Evolutionary conservation across 257 asterid species (phyloP).

Genomic region (Salvia rosmarinus): DNA sequence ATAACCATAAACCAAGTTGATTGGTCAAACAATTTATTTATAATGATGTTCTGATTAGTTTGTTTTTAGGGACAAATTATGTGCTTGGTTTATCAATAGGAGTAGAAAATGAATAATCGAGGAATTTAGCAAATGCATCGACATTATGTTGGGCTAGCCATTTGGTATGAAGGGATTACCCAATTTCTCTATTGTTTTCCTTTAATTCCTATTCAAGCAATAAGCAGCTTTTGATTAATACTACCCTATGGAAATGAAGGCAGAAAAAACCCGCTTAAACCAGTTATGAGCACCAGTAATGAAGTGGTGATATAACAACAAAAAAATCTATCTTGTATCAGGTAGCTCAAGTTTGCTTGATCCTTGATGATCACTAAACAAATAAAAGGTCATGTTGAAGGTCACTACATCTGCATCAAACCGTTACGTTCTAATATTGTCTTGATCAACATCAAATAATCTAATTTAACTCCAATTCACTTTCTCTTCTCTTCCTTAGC

Average conservation of each 20-base stretch:
- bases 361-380: not conserved
- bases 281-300: not conserved
- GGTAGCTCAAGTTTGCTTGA: not conserved
- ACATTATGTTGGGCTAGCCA: not conserved
- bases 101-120: no score
- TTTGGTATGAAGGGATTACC: not conserved
- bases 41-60: no score
- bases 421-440: conserved; percentile 1
- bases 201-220: not conserved
- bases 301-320: not conserved
- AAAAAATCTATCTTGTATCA: not conserved
- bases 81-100: no score
- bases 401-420: conserved; percentile 5
- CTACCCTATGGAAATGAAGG: not conserved
- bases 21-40: no score
- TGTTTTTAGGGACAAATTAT: no score
- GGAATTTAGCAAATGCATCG: not conserved
- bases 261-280: not conserved
- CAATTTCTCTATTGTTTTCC: no score
- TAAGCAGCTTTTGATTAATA: not conserved
- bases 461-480: conserved; percentile 9
- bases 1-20: not conserved
- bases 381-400: not conserved
- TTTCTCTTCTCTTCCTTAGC: not conserved
- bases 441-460: not conserved